Base-by-base conservation (phyloP, 805 yeast genomes). In the Nakazawaea populi region DNA sequence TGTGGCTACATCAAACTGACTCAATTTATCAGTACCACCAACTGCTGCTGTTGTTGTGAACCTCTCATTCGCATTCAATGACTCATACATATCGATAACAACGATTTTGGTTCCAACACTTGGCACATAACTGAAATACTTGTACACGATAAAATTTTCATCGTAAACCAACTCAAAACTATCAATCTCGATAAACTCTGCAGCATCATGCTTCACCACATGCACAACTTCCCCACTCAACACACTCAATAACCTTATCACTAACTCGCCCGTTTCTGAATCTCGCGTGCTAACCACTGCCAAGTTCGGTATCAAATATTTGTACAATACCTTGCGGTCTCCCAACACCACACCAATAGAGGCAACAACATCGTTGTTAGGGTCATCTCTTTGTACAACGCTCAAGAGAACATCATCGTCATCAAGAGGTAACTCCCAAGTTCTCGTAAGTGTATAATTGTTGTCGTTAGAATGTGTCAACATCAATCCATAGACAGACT, bases 91-190 rank as follows among this genome's bases (percentile, higher is more conserved):
- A 63, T 94, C 97, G 58, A 89, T 70, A 4, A 87, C 89, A 12
- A 76, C 80, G 11, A 94, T 60, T 58, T 83, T 77, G 46, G 79
- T 76, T 3, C 80, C 74, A n/a, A 59, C 54, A 24, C 72, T 63
- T 9, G 84, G 83, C 2, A 63, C 62, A 1, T 61, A 60, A 51
- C 83, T 75, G 60, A 75, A 79, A 58, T 80, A 84, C 0, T 91
- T 71, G 60, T 87, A 85, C 9, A 88, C 74, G 14, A 89, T 70
- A 87, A 94, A 92, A 66, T 91, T 82, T 62, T 92, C 98, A 46
- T 89, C 94, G 64, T 82, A 77, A 1, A 82, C 72, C 30, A 89
- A 58, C 27, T 75, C 68, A 31, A 89, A 62, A 1, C 76, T 68
- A 1, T 47, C 67, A 8, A 65, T 65, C 9, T 72, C 72, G 4